A percentile compares a stretch with the other conserved stretches of the same genome.
phyloP scores from a whole-genome alignment of 2,329 filamentous ascomycete species.

The Trichophyton schoenleinii region DNA sequence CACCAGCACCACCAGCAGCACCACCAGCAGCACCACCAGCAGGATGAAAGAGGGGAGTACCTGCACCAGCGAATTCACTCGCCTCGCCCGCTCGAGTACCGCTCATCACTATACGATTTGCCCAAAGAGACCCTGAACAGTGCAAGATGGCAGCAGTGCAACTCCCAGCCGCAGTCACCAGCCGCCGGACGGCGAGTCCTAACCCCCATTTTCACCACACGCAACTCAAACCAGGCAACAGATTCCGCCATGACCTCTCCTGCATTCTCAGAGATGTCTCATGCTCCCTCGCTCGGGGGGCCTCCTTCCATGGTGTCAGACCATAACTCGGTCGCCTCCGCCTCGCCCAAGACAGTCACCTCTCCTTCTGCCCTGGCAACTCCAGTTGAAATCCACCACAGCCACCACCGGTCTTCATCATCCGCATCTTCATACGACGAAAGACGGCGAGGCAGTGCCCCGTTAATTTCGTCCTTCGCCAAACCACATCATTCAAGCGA shows the following conservation, averaged over 20 bases:
- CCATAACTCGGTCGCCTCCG: constrained; percentile 49
- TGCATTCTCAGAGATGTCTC: constrained; percentile 50
- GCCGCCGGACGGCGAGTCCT: constrained; percentile 20
- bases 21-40: neutral
- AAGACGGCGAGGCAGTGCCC: constrained; percentile 22
- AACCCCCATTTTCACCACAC: constrained; percentile 27
- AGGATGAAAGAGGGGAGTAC: neutral
- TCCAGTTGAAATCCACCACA: constrained; percentile 33
- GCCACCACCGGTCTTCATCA: constrained; percentile 1
- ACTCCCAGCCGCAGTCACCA: constrained; percentile 7
- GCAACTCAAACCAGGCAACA: constrained; percentile 21
- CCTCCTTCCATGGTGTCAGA: constrained; percentile 63
- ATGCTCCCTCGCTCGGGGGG: constrained; percentile 41
- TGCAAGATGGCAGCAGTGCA: constrained; percentile 3
- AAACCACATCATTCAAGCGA: neutral
- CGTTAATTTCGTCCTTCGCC: constrained; percentile 14
- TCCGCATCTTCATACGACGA: constrained; percentile 18
- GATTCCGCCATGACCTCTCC: constrained; percentile 53
- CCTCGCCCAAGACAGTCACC: constrained; percentile 40
- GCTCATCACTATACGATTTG: neutral
- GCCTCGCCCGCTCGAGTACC: constrained; percentile 1
- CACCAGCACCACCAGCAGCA: neutral
- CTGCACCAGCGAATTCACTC: neutral
- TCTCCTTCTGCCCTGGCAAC: constrained; percentile 31
- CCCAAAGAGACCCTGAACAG: neutral